These are phyloP conservation scores for Spergularia azorica DNA, from an alignment of 179 eudicot species.

Conservation along the genomic window DNA sequence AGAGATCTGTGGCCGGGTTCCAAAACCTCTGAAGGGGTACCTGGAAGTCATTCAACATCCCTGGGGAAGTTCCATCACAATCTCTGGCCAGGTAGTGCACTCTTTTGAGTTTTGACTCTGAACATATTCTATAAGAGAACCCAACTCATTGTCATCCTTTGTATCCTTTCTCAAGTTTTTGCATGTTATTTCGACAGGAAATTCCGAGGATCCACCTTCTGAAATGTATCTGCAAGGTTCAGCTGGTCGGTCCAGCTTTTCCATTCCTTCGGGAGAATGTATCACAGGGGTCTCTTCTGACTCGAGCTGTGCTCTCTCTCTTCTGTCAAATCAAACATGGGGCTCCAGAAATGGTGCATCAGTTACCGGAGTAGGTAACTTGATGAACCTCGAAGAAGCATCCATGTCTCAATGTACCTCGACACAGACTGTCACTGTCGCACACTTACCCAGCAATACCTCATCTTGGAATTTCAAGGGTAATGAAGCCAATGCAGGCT, in stretches of 20 bases:
- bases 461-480: constrained; percentile 60
- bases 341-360: constrained; percentile 57
- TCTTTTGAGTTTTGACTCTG: neutral
- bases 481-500: constrained; percentile 34
- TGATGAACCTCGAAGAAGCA: constrained; percentile 41
- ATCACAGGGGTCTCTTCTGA: constrained; percentile 46
- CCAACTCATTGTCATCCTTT: neutral
- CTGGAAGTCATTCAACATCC: constrained; percentile 41
- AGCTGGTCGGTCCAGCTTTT: constrained; percentile 37
- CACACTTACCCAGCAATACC: constrained; percentile 40
- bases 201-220: constrained; percentile 48
- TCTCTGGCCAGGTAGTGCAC: constrained; percentile 47
- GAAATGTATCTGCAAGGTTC: constrained; percentile 51
- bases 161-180: neutral
- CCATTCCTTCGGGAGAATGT: constrained; percentile 64
- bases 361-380: constrained; percentile 40
- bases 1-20: constrained; percentile 51
- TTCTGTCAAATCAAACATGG: constrained; percentile 97
- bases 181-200: constrained; percentile 28
- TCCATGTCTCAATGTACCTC: constrained; percentile 44
- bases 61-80: constrained; percentile 42
- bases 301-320: constrained; percentile 95
- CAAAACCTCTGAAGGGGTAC: constrained; percentile 41
- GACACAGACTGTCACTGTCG: constrained; percentile 35
- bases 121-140: constrained; percentile 9